phyloP scores from a whole-genome alignment of 2,329 filamentous ascomycete species.

The Sphaerulina vaccinii region DNA sequence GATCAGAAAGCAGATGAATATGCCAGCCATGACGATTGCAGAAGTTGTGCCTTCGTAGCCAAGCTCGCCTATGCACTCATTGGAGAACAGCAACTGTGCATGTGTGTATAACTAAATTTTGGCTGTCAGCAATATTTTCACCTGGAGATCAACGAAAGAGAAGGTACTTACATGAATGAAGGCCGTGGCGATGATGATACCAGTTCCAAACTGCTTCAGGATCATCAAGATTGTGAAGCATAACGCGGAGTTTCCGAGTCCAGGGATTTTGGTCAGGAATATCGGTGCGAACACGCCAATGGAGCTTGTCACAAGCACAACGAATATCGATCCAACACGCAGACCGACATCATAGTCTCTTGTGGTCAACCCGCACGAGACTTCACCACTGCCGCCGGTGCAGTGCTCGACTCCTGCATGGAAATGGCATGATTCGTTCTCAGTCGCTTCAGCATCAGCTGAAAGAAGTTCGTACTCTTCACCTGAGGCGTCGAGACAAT shows the following conservation, averaged over 20 bases:
- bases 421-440: constrained; percentile 60
- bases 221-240: constrained; percentile 57
- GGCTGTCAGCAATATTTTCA: not conserved
- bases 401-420: constrained; percentile 74
- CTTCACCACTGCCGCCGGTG: constrained; percentile 48
- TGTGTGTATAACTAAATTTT: constrained; percentile 67
- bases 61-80: constrained; percentile 65
- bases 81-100: constrained; percentile 69
- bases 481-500: constrained; percentile 22
- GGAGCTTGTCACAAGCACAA: constrained; percentile 65
- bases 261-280: constrained; percentile 57
- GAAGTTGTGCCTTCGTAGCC: constrained; percentile 68
- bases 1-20: constrained; percentile 70
- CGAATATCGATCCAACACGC: constrained; percentile 70
- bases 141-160: not conserved
- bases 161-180: constrained; percentile 60
- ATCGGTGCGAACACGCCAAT: constrained; percentile 70
- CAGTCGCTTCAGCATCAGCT: constrained; percentile 20
- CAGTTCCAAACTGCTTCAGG: constrained; percentile 71
- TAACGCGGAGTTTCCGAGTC: constrained; percentile 44
- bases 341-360: constrained; percentile 67
- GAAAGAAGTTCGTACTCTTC: constrained; percentile 8
- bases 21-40: constrained; percentile 70
- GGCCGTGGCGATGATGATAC: constrained; percentile 69
- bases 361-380: constrained; percentile 49